Evolutionary conservation across 2,329 filamentous ascomycete genomes (phyloP), one percentile per base, ranked within the genome.

Genomic region (Aspergillus sp.): DNA sequence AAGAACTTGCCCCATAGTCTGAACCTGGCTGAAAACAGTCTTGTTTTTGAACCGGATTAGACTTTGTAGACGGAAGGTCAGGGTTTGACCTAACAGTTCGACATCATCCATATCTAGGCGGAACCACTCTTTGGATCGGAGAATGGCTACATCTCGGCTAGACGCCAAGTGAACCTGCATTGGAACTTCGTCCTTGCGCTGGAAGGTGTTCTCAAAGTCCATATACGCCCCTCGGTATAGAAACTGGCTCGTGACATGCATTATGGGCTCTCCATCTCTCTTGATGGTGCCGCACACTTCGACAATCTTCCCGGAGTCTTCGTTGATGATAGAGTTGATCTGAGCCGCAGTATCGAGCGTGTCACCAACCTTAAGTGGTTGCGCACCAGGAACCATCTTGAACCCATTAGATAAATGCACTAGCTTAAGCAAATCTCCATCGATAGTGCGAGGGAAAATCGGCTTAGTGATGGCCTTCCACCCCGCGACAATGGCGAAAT

Each of bases 391-490:
- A 65, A 98, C 85, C 95, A 99, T 99, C 69, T 95, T 90, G 88
- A 98, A 99, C 61, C 90, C 89, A 75, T 99, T 99, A 49, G 95
- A 98, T 61, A 99, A 79, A 78, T 99, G 95, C 12, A 99, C 93
- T 54, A 99, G 86, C 80, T 96, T 97, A 61, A 99, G 83, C 54
- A 99, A 82, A 72, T 99, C 95, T 64, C 96, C 95, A 67, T 99
- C 95, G 68, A 99, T 98, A 61, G 87, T 91, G 66, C 92, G 88
- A 64, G 95, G 95, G 84, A 99, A 99, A 76, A 99, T 99, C 13
- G 95, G 95, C 83, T 98, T 98, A 11, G 93, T 99, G 70, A 99
- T 99, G 44, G 95, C 95, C 80, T 99, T 98, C 93, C 93, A 97
- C 61, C 93, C 93, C 51, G 96, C 89, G n/a, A 97, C 93, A 65